A percentile compares a stretch with the other conserved stretches of the same genome.
These are phyloP conservation scores for Wilhelminamyces savonicus DNA, from an alignment of 805 yeast species.

Conservation along the genomic window DNA sequence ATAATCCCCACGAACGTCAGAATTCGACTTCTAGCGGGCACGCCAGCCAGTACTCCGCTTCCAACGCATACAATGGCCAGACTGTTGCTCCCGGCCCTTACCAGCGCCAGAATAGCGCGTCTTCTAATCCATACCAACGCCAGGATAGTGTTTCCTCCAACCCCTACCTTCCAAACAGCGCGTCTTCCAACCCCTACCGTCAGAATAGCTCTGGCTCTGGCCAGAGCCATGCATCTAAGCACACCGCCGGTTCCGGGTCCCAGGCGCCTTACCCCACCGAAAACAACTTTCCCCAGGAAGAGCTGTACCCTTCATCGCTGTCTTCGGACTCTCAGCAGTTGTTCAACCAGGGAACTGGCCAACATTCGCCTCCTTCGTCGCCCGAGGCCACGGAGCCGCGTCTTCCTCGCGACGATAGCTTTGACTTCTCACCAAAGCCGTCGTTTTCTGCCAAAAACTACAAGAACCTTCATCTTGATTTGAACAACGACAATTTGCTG, in stretches of 20 bases:
- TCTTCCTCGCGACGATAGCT: constrained; percentile 3
- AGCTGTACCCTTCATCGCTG: not conserved
- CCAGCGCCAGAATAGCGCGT: no score
- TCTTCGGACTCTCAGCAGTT: constrained; percentile 1
- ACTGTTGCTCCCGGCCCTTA: no score
- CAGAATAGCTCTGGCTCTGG: no score
- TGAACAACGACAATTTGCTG: constrained; percentile 1
- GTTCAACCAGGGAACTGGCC: constrained; percentile 1
- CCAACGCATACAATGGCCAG: no score
- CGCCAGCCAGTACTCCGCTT: no score
- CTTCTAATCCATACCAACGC: no score
- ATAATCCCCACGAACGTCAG: no score
- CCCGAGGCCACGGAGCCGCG: constrained; percentile 1
- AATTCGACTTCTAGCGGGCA: no score
- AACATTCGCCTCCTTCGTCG: not conserved
- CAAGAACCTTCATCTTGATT: constrained; percentile 16
- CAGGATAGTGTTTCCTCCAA: no score
- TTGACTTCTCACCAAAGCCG: constrained; percentile 13
- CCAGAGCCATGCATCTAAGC: constrained; percentile 1
- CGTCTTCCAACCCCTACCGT: no score
- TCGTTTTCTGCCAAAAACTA: constrained; percentile 10
- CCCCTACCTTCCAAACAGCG: no score
- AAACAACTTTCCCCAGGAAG: not conserved
- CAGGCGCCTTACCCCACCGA: constrained; percentile 1
- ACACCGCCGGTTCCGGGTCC: constrained; percentile 1